A percentile compares a stretch with the other conserved stretches of the same genome.
phyloP scores from a whole-genome alignment of 2,329 filamentous ascomycete genomes.

The Ophiostoma fasciatum region DNA sequence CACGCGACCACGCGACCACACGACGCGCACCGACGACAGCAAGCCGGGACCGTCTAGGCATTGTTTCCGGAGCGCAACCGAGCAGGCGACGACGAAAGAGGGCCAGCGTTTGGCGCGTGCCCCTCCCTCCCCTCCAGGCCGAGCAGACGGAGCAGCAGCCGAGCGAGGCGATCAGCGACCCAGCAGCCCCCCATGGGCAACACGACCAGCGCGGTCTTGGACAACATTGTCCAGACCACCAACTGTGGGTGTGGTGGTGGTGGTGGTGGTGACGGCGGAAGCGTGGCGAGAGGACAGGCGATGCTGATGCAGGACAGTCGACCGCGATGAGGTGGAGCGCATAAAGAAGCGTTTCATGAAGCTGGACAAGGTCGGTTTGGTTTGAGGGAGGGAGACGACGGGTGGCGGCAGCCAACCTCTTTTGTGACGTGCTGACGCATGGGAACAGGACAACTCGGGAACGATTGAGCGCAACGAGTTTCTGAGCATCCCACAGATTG shows the following conservation, averaged over 20 bases:
- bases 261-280: neutral
- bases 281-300: too few relatives aligned
- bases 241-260: slow-evolving; percentile 59
- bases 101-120: too few relatives aligned
- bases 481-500: slow-evolving; percentile 90
- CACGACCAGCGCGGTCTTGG: slow-evolving; percentile 61
- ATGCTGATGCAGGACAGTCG: slow-evolving; percentile 43
- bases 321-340: slow-evolving; percentile 92
- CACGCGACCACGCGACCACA: too few relatives aligned
- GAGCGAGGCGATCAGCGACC: too few relatives aligned
- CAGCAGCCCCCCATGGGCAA: slow-evolving; percentile 55
- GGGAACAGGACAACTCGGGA: slow-evolving; percentile 90
- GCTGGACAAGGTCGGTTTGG: slow-evolving; percentile 67
- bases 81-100: too few relatives aligned
- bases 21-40: too few relatives aligned
- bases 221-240: slow-evolving; percentile 89
- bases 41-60: too few relatives aligned
- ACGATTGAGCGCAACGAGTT: slow-evolving; percentile 99
- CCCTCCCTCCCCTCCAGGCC: too few relatives aligned
- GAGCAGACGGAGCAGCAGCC: too few relatives aligned
- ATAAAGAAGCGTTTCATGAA: slow-evolving; percentile 98
- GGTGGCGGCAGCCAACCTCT: too few relatives aligned
- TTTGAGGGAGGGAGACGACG: neutral
- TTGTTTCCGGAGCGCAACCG: too few relatives aligned
- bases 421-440: too few relatives aligned